Base-by-base conservation (phyloP, 2,329 filamentous ascomycete genomes). In the Penicillium corylophilum region DNA sequence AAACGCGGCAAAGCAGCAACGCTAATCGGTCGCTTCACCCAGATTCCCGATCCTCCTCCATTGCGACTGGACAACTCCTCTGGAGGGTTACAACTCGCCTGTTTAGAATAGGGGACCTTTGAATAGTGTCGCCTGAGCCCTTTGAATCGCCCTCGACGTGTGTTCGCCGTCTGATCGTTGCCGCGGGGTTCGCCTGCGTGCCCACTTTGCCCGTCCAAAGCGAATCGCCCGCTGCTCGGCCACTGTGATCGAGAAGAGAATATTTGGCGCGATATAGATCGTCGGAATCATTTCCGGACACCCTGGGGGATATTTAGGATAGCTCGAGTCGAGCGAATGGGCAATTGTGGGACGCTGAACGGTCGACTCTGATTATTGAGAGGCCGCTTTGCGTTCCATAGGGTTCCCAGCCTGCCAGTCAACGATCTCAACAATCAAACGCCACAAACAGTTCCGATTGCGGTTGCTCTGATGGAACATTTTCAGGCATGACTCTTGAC, bases 351-450 rank as follows among this genome's bases (percentile, higher is more conserved):
- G 74, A 76, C 74, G 74, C 74, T 59, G 63, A 75, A 75, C 72
- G 74, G 74, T 77, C 74, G 72, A 64, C 75, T 77, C 75, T 66
- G 62, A 64, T 47, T 54, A 61, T 54, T 74, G 75, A 77, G 75
- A 76, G 74, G 71, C 74, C 72, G 72, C 70, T 76, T 76, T 76
- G 75, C 75, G 74, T 78, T 77, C 74, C 74, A 77, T 77, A 70
- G 71, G 74, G 70, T 74, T 74, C 74, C 70, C 72, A 73, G 71
- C 72, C 71, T 71, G 64, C 57, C 22, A 24, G 22, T 41, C 23
- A 15, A n/a, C 39, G 20, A 41, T 8, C 12, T 24, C 12, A 5
- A 38, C 18, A 38, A 35, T 20, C 39, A 24, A 26, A 41, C 52
- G 50, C 43, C 38, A 43, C 23, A 49, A 41, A 43, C 47, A 40